phyloP scores from a whole-genome alignment of 306 rosid species.

The Abrus pulchellus region DNA sequence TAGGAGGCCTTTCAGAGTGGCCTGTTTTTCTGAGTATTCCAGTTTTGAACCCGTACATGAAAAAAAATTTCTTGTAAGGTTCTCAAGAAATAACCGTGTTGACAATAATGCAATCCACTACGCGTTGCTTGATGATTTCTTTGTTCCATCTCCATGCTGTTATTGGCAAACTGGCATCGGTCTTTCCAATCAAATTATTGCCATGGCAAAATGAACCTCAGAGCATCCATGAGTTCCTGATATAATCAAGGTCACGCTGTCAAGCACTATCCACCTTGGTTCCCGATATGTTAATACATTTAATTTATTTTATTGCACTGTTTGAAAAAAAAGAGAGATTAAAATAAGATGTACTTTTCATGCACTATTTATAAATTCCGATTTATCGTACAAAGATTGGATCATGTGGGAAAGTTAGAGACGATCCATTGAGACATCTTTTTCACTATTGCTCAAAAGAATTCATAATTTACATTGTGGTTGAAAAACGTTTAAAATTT shows the following conservation, averaged over 20 bases:
- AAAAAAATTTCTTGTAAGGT: neutral
- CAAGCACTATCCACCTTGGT: neutral
- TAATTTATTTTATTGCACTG: neutral
- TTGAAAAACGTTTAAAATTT: neutral
- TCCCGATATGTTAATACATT: neutral
- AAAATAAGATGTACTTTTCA: neutral
- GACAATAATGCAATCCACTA: neutral
- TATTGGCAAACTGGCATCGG: neutral
- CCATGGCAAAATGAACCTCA: neutral
- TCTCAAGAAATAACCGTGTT: neutral
- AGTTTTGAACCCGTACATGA: constrained; percentile 11
- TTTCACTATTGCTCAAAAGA: neutral
- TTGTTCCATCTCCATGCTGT: neutral
- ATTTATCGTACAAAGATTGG: neutral
- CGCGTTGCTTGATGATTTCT: constrained; percentile 3
- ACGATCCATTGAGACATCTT: neutral
- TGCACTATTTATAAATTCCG: neutral
- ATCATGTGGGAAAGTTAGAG: neutral
- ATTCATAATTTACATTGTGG: neutral
- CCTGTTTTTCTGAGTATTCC: constrained; percentile 7
- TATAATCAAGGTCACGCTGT: neutral
- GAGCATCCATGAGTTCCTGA: neutral
- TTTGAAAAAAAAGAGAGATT: too few relatives aligned
- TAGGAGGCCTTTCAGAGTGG: neutral
- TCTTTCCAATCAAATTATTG: neutral